A percentile compares a stretch with the other conserved stretches of the same genome.
phyloP scores from a whole-genome alignment of 805 yeast species.

The Pichia membranifaciens region DNA sequence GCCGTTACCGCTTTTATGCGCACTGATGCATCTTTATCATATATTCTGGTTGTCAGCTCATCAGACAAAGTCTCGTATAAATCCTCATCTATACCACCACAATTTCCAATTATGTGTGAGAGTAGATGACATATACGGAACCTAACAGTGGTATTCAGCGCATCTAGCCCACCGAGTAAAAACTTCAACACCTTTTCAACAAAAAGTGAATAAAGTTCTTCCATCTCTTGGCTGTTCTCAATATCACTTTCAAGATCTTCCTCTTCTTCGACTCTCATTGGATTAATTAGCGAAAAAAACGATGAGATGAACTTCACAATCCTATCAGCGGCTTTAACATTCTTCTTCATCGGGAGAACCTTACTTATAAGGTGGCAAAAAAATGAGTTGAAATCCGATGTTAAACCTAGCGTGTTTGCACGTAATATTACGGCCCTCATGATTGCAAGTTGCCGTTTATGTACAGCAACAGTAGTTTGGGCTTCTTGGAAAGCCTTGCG shows the following conservation, averaged over 20 bases:
- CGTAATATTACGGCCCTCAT: conserved; percentile 53
- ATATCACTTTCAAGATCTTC: conserved; percentile 32
- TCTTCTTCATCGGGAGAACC: conserved; percentile 60
- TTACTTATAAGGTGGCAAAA: conserved; percentile 61
- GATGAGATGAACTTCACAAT: conserved; percentile 61
- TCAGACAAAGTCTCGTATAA: conserved; percentile 57
- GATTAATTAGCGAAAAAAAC: conserved; percentile 47
- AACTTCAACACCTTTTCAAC: conserved; percentile 58
- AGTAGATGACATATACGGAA: conserved; percentile 73
- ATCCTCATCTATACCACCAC: conserved; percentile 72
- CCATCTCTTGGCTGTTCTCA: conserved; percentile 28
- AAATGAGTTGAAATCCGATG: conserved; percentile 52
- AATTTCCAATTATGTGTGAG: conserved; percentile 61
- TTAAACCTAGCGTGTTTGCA: conserved; percentile 46
- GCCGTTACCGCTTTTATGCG: conserved; percentile 83
- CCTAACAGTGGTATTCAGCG: conserved; percentile 71
- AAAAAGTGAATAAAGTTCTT: conserved; percentile 42
- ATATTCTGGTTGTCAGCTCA: conserved; percentile 55
- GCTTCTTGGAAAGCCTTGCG: conserved; percentile 76
- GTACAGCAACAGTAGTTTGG: conserved; percentile 68
- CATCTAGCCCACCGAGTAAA: conserved; percentile 70
- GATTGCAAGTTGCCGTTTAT: conserved; percentile 63
- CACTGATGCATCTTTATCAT: conserved; percentile 71
- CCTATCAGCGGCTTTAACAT: conserved; percentile 68
- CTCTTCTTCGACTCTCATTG: conserved; percentile 11